Base-by-base conservation (phyloP, 2,329 filamentous ascomycete species). In the Coniochaeta sp. region DNA sequence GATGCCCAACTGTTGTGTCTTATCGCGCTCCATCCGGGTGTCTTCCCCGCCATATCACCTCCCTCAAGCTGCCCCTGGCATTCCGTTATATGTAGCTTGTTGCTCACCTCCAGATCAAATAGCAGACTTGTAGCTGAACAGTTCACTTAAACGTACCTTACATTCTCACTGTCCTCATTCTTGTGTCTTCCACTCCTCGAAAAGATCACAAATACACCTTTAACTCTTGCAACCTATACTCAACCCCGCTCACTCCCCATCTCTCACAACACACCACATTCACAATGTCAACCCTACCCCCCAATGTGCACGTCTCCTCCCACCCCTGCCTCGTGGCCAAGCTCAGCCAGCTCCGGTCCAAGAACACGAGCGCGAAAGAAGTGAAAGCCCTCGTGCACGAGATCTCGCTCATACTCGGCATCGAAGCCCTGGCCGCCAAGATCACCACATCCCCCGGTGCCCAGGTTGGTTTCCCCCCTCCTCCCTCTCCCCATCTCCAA, bases 311-410 rank as follows among this genome's bases (percentile, higher is more conserved):
- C 71, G 74, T 96, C 65, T 96, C 91, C 33, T 75, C 74, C 14
- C 92, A 97, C 69, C 92, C 92, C 31, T 95, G 89, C 70, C 78
- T 96, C 38, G 77, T 80, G 61, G 89, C 87, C 60, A 97, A 97
- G 76, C 83, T 97, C 62, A 91, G 88, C 60, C 89, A 94, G 72
- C 82, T 97, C 46, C 86, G 92, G 54, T 94, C 89, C 35, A 76
- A 81, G 52, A 77, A 74, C 38, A 83, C 88, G 49, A 81, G 77
- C 53, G 77, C 89, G 3, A 79, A 84, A 54, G 89, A 96, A 52
- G 91, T 89, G 59, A 91, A 91, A 70, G 71, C 79, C 7, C 77
- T 97, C 48, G 81, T 96, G 55, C 84, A 96, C 65, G 91, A 97
- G 57, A 95, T 97, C 56, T 75, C 89, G 7, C 76, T 89, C 33